Percentiles rank a stretch among this genome's conserved stretches.
These are phyloP conservation scores for Rosa persica DNA, from an alignment of 306 rosid genomes.

Conservation along the genomic window DNA sequence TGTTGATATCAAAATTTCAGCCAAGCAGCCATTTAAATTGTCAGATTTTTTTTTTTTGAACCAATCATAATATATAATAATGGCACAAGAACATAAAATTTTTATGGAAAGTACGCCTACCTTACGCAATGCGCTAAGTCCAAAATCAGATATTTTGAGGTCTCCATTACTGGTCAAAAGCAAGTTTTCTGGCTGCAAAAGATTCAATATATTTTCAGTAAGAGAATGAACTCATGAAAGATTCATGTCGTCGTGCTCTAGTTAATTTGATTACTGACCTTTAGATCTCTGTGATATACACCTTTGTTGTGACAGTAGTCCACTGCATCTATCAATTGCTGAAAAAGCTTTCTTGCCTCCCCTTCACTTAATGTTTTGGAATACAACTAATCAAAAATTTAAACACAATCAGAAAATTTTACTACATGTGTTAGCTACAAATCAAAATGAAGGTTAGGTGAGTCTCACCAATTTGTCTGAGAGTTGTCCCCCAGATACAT, in stretches of 20 bases:
- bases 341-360: conserved; percentile 74
- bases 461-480: conserved; percentile 68
- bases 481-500: conserved; percentile 67
- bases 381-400: conserved; percentile 37
- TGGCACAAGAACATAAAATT: not conserved
- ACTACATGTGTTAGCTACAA: not conserved
- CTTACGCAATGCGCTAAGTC: conserved; percentile 70
- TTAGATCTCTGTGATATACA: conserved; percentile 74
- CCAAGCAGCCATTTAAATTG: not conserved
- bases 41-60: not conserved
- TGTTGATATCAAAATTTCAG: conserved; percentile 34
- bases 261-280: conserved; percentile 43
- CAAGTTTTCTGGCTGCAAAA: conserved; percentile 70
- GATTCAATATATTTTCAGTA: not conserved
- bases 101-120: conserved; percentile 34
- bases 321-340: conserved; percentile 75
- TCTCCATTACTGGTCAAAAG: conserved; percentile 65
- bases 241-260: not conserved
- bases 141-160: conserved; percentile 76
- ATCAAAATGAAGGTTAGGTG: conserved; percentile 4
- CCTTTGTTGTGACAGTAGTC: conserved; percentile 77
- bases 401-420: conserved; percentile 24
- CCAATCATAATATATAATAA: not conserved
- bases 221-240: not conserved
- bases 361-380: conserved; percentile 44